phyloP scores from a whole-genome alignment of 2,329 filamentous ascomycete genomes.

The Neonectria magnoliae region DNA sequence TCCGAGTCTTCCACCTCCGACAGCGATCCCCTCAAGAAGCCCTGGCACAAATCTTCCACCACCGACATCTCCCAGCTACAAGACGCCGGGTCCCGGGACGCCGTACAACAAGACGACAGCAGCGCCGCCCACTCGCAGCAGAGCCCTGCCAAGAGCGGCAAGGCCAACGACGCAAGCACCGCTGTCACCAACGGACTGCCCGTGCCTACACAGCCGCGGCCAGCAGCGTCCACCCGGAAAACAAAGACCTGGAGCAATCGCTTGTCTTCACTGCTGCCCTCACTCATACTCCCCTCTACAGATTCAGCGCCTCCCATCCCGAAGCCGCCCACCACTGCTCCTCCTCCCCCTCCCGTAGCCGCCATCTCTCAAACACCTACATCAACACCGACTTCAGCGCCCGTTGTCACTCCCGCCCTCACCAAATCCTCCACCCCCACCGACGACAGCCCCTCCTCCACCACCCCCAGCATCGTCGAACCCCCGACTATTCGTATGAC shows the following conservation, averaged over 20 bases:
- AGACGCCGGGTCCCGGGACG: conserved; percentile 28
- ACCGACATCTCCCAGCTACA: conserved; percentile 37
- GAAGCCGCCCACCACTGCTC: conserved; percentile 35
- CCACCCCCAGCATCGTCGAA: conserved; percentile 38
- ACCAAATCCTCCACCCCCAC: conserved; percentile 42
- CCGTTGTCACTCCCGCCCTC: conserved; percentile 32
- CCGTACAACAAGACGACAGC: conserved; percentile 32
- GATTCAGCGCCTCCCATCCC: conserved; percentile 41
- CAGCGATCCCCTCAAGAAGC: conserved; percentile 35
- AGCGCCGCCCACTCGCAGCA: conserved; percentile 22
- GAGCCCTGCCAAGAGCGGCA: not conserved
- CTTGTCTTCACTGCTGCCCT: conserved; percentile 50
- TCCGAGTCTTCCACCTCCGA: conserved; percentile 24
- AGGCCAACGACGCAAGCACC: conserved; percentile 2
- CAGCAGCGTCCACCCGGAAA: conserved; percentile 40
- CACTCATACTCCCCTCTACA: conserved; percentile 49
- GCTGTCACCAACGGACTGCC: conserved; percentile 26
- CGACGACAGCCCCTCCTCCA: conserved; percentile 39
- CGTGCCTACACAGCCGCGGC: conserved; percentile 33
- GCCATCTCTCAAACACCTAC: conserved; percentile 22
- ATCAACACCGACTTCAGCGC: conserved; percentile 27
- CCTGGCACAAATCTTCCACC: conserved; percentile 39
- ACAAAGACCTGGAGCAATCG: conserved; percentile 50
- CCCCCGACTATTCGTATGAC: conserved; percentile 33
- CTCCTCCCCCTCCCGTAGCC: conserved; percentile 36